Conservation (phyloP, 768 basidiomycete genomes). For the Omphalotus guepiniiformis region DNA sequence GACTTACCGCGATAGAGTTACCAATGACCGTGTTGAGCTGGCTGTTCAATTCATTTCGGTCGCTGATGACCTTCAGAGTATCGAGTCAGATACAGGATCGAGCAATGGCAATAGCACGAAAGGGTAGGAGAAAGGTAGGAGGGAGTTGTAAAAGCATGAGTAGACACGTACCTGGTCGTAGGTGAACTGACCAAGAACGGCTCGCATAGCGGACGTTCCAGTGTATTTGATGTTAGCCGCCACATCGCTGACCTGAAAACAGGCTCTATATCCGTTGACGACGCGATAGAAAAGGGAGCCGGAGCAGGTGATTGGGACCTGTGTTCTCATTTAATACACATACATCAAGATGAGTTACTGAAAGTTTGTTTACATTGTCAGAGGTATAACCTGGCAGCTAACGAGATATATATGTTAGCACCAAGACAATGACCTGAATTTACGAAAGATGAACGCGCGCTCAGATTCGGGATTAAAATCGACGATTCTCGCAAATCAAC, state of each 20-base stretch:
- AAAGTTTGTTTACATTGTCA: slow-evolving; percentile 22
- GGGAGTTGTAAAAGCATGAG: no score
- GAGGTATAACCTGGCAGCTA: slow-evolving; percentile 31
- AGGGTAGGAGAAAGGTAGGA: background rate
- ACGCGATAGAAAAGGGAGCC: slow-evolving; percentile 55
- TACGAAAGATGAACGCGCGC: no score
- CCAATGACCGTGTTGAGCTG: slow-evolving; percentile 47
- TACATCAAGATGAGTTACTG: background rate
- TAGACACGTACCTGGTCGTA: slow-evolving; percentile 35
- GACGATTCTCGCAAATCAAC: slow-evolving; percentile 46
- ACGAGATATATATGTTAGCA: background rate
- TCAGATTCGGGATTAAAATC: slow-evolving; percentile 40
- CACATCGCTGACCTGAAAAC: slow-evolving; percentile 47
- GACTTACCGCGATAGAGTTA: slow-evolving; percentile 38
- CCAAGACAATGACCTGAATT: slow-evolving; percentile 6
- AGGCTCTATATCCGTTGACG: slow-evolving; percentile 48
- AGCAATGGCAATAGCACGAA: background rate
- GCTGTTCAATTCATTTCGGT: slow-evolving; percentile 50
- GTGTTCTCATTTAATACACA: background rate
- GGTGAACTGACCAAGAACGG: slow-evolving; percentile 46
- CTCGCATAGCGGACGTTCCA: slow-evolving; percentile 52
- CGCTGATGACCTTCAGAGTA: slow-evolving; percentile 45
- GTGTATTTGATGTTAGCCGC: slow-evolving; percentile 46
- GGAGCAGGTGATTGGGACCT: slow-evolving; percentile 49
- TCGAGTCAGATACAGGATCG: no score